phyloP scores from a whole-genome alignment of 192 early-diverging fungal genomes.

The Linnemannia hyalina region DNA sequence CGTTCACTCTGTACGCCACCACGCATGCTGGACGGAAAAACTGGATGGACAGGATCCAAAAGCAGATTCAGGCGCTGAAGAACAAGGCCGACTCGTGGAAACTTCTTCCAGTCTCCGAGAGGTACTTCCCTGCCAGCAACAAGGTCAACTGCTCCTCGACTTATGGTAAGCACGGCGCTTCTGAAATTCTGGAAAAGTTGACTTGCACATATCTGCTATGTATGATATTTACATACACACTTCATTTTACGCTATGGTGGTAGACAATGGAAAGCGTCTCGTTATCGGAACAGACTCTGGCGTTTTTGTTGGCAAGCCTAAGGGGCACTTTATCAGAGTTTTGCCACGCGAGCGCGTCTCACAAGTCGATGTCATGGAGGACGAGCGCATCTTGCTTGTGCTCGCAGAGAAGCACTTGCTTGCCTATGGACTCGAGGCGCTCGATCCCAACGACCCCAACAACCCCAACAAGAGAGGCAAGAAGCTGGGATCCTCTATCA shows the following conservation, averaged over 20 bases:
- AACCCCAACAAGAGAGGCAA: constrained; percentile 61
- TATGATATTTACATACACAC: neutral
- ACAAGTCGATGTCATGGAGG: constrained; percentile 90
- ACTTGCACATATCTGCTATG: too few species aligned
- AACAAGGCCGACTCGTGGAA: constrained; percentile 67
- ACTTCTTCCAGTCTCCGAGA: constrained; percentile 64
- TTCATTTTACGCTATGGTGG: constrained; percentile 14
- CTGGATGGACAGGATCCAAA: constrained; percentile 89
- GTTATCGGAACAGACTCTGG: constrained; percentile 90
- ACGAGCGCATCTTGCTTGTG: constrained; percentile 84
- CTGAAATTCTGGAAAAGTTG: neutral
- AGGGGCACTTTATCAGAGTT: constrained; percentile 64
- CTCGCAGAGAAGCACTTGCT: constrained; percentile 82
- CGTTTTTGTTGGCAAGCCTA: constrained; percentile 76
- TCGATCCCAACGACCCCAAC: constrained; percentile 74
- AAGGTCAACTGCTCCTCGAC: constrained; percentile 69
- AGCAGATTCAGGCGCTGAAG: constrained; percentile 62
- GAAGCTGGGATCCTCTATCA: constrained; percentile 64
- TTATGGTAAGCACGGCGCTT: constrained; percentile 52
- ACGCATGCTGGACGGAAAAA: constrained; percentile 79
- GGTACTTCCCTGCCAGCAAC: constrained; percentile 65
- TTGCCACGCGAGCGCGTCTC: constrained; percentile 81
- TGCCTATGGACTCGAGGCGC: constrained; percentile 81
- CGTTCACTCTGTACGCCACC: constrained; percentile 79
- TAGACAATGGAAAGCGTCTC: constrained; percentile 74